Evolutionary conservation across 2,329 filamentous ascomycete species (phyloP), one percentile per base, ranked within the genome.

Genomic region (Bipolaris gigantea): DNA sequence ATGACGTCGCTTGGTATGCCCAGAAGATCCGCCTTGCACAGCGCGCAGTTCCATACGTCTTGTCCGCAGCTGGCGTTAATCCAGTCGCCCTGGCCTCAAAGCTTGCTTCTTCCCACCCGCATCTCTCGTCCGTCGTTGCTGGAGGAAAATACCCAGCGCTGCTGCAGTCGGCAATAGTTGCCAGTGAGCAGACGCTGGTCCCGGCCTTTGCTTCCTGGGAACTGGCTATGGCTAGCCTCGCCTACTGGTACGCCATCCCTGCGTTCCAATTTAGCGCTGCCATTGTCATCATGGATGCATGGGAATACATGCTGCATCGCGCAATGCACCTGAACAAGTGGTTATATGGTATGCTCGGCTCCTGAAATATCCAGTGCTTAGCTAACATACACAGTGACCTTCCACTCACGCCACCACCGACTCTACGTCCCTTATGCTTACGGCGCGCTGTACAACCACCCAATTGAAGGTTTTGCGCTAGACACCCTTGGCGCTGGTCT

Each of bases 341-440:
- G 89, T 83, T 99, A 65, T 97, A 97, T 81, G 89, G 90, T 94
- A 81, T 76, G 89, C 83, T 53, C 35, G 16, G 45, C 21, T 19
- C 30, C 25, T 45, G 13, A 30, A 34, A 39, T 11, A 21, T 16
- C 40, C 40, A 16, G 10, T 2, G n/a, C 10, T 30, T 19, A 35
- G 32, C 56, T 49, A 41, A 73, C 53, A 39, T 9, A 16, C 2
- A 19, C 60, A 93, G 89, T 87, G 59, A 89, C 88, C 50, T 94
- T 97, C 78, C 94, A 97, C 79, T 93, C 92, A 42, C 87, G 93
- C 55, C 94, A 99, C 76, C 94, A 99, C 80, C 89, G 93, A 36
- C 86, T 99, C 32, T 97, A 99, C 74, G 94, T 97, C 3, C 94
- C 94, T 2, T 99, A 97, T 74, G 94, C 94, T 3, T 99, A 93